phyloP scores from a whole-genome alignment of 148 eudicot genomes.

The Vaccinium myrtillus region DNA sequence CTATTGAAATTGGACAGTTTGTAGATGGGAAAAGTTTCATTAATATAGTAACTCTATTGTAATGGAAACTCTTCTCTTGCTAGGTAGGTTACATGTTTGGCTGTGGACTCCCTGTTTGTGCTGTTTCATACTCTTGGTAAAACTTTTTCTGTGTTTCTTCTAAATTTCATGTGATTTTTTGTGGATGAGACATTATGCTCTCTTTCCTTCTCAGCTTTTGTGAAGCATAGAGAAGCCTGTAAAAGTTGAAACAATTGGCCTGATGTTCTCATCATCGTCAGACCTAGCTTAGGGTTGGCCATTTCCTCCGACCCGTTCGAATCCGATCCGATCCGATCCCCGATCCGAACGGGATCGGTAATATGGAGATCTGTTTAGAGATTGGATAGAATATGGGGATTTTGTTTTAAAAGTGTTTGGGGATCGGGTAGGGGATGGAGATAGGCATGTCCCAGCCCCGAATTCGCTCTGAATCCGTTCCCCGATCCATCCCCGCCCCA shows the following conservation, averaged over 20 bases:
- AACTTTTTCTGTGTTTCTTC: neutral
- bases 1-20: neutral
- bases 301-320: no score
- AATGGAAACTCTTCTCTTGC: neutral
- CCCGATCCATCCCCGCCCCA: no score
- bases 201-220: neutral
- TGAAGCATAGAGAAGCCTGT: constrained; percentile 89
- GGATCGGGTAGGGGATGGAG: no score
- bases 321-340: no score
- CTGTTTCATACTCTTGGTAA: constrained; percentile 96
- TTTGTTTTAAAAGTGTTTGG: no score
- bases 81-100: constrained; percentile 98
- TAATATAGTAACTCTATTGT: neutral
- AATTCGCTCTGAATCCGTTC: no score
- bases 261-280: constrained; percentile 90
- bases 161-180: neutral
- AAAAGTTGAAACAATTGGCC: constrained; percentile 80
- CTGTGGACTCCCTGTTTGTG: constrained; percentile 97
- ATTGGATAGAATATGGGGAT: no score
- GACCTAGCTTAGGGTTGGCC: no score
- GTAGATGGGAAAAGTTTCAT: neutral
- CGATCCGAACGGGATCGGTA: no score
- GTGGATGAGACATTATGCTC: constrained; percentile 6
- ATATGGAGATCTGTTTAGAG: no score
- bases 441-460: no score